A percentile compares a stretch with the other conserved stretches of the same genome.
Conservation (phyloP, 352 stramenopile species). For the Phytophthora chlamydospora region DNA sequence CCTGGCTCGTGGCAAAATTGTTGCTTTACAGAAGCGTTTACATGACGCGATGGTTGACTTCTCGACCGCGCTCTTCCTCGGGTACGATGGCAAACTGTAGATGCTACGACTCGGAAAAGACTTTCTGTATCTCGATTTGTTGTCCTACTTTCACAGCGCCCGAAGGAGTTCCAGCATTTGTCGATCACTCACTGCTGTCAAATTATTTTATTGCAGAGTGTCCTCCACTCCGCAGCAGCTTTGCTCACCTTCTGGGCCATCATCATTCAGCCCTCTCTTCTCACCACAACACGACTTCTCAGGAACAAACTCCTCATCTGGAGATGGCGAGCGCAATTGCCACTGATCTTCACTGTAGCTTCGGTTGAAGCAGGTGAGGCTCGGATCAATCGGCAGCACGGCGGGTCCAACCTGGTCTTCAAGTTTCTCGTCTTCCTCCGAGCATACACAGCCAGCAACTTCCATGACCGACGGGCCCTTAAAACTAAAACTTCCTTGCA, state of each 20-base stretch:
- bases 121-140: conserved; percentile 2
- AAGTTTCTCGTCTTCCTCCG: conserved; percentile 8
- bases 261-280: conserved; percentile 1
- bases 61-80: conserved; percentile 70
- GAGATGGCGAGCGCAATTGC: conserved; percentile 28
- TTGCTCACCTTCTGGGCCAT: neutral
- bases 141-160: neutral
- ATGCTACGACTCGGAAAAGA: neutral
- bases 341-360: conserved; percentile 22
- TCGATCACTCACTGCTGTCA: neutral
- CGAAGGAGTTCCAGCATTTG: neutral
- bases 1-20: conserved; percentile 65
- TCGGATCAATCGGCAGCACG: conserved; percentile 31
- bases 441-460: conserved; percentile 6
- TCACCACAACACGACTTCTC: conserved; percentile 16
- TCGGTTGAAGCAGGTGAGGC: conserved; percentile 18
- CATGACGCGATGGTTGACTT: conserved; percentile 86
- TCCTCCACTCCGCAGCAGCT: no score
- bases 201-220: neutral
- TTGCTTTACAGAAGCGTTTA: conserved; percentile 73
- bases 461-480: neutral
- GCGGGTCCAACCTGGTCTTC: conserved; percentile 11
- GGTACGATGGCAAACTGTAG: conserved; percentile 79
- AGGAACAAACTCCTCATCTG: conserved; percentile 20
- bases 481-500: neutral